Evolutionary conservation across 768 basidiomycete genomes (phyloP).

Genomic region (Termitomyces sp.): DNA sequence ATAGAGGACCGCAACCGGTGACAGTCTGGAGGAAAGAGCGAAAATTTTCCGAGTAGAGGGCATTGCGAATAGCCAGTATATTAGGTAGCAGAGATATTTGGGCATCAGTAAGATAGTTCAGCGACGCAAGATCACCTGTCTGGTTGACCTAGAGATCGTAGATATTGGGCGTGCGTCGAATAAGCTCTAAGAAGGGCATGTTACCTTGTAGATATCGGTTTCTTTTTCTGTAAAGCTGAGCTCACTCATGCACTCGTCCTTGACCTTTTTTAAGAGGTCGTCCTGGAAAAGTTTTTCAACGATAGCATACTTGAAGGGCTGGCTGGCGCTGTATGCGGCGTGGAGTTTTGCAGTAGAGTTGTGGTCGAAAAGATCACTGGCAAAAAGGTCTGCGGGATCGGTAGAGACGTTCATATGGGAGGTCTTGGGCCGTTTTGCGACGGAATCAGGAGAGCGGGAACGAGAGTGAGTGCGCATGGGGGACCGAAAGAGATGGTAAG

Average conservation of each 20-base stretch:
- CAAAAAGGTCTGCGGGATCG: conserved; percentile 35
- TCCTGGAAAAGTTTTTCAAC: conserved; percentile 82
- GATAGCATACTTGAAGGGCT: conserved; percentile 80
- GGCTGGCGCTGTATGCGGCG: conserved; percentile 45
- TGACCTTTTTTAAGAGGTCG: conserved; percentile 71
- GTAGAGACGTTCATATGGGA: conserved; percentile 21
- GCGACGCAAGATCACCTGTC: conserved; percentile 92
- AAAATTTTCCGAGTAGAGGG: conserved; percentile 83
- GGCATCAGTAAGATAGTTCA: conserved; percentile 74
- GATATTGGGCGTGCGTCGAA: conserved; percentile 4
- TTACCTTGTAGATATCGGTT: conserved; percentile 96
- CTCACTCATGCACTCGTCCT: conserved; percentile 76
- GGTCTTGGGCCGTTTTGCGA: conserved; percentile 23
- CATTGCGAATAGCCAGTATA: conserved; percentile 79
- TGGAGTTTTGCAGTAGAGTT: conserved; percentile 50
- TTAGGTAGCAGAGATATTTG: conserved; percentile 78
- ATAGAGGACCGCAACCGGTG: conserved; percentile 89
- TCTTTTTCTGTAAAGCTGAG: conserved; percentile 89
- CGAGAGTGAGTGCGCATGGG: conserved; percentile 24
- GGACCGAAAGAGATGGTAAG: background rate
- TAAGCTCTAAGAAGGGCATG: conserved; percentile 1
- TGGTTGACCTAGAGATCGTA: conserved; percentile 71
- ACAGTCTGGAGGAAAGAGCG: conserved; percentile 77
- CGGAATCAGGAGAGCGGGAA: conserved; percentile 19
- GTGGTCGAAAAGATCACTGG: conserved; percentile 51